These are phyloP conservation scores for Boletellus dicymbophilus DNA, from an alignment of 1,284 basidiomycete species.

Conservation along the genomic window DNA sequence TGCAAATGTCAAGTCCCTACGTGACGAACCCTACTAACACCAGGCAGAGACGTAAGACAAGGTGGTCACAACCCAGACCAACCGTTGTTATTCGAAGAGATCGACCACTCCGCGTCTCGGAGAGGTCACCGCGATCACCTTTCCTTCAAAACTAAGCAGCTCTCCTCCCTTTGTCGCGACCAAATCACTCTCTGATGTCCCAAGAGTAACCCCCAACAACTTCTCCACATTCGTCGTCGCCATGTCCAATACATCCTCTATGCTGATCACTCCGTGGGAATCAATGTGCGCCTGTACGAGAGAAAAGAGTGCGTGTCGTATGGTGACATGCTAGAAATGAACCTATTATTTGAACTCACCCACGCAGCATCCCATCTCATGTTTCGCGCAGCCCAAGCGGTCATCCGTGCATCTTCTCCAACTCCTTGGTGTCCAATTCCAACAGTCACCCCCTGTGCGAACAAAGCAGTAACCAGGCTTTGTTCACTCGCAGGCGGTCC, in stretches of 20 bases:
- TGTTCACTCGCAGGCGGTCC: slow-evolving; percentile 76
- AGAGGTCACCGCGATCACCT: slow-evolving; percentile 48
- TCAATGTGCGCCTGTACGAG: slow-evolving; percentile 19
- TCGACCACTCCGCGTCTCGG: slow-evolving; percentile 33
- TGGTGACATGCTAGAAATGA: neutral
- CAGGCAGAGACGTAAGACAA: no score
- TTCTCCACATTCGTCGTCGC: slow-evolving; percentile 45
- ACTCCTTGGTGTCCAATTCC: slow-evolving; percentile 58
- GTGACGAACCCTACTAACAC: no score
- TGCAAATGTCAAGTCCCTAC: no score
- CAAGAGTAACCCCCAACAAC: slow-evolving; percentile 46
- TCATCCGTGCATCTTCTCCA: slow-evolving; percentile 7
- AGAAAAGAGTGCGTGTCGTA: neutral
- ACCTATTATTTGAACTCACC: slow-evolving; percentile 13
- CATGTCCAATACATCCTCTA: slow-evolving; percentile 25
- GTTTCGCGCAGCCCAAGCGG: slow-evolving; percentile 57
- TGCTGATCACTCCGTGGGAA: slow-evolving; percentile 22
- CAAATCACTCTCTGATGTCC: slow-evolving; percentile 38
- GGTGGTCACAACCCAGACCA: no score
- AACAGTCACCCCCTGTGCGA: slow-evolving; percentile 71
- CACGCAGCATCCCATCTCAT: slow-evolving; percentile 53
- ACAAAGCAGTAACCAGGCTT: slow-evolving; percentile 64
- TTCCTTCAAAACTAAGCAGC: slow-evolving; percentile 45
- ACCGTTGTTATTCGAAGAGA: slow-evolving; percentile 17
- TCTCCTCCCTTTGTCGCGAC: slow-evolving; percentile 52